These are phyloP conservation scores for Candida ipomoeae DNA, from an alignment of 805 yeast species.

Conservation along the genomic window DNA sequence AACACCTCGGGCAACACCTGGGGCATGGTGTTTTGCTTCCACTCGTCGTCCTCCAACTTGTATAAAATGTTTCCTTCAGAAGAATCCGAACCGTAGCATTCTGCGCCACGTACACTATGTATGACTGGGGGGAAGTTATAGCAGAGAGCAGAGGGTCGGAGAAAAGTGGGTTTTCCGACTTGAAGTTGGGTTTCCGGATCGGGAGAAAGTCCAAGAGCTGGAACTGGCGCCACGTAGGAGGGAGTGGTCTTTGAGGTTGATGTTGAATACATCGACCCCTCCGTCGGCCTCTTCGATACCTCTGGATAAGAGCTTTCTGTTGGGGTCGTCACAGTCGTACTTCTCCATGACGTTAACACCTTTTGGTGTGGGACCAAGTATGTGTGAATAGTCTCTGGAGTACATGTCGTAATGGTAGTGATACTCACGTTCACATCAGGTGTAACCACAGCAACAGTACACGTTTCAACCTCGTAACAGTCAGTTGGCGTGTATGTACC, in stretches of 20 bases:
- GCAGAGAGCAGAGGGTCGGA: constrained; percentile 75
- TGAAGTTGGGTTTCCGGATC: constrained; percentile 74
- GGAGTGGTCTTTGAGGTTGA: constrained; percentile 73
- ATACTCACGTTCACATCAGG: too few species aligned
- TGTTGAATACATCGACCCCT: constrained; percentile 97
- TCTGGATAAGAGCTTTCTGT: constrained; percentile 74
- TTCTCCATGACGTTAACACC: constrained; percentile 55
- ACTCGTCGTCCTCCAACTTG: constrained; percentile 87
- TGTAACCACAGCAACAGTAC: too few species aligned
- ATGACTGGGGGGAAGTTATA: constrained; percentile 52
- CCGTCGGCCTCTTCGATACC: constrained; percentile 94
- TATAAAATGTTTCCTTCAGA: constrained; percentile 55
- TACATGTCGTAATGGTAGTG: too few species aligned
- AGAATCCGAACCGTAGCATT: constrained; percentile 55
- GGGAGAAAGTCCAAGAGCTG: constrained; percentile 83
- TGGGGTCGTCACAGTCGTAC: constrained; percentile 77
- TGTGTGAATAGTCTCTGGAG: too few species aligned
- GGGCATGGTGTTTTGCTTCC: constrained; percentile 98
- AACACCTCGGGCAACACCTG: constrained; percentile 91
- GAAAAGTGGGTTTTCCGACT: constrained; percentile 59
- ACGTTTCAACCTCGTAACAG: too few species aligned
- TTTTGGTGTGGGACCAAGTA: constrained; percentile 60
- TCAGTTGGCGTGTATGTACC: too few species aligned
- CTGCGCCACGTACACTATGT: constrained; percentile 57
- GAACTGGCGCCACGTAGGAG: constrained; percentile 66